Evolutionary conservation across 2,329 filamentous ascomycete species (phyloP).

Genomic region (Phyllosticta citrichinensis): DNA sequence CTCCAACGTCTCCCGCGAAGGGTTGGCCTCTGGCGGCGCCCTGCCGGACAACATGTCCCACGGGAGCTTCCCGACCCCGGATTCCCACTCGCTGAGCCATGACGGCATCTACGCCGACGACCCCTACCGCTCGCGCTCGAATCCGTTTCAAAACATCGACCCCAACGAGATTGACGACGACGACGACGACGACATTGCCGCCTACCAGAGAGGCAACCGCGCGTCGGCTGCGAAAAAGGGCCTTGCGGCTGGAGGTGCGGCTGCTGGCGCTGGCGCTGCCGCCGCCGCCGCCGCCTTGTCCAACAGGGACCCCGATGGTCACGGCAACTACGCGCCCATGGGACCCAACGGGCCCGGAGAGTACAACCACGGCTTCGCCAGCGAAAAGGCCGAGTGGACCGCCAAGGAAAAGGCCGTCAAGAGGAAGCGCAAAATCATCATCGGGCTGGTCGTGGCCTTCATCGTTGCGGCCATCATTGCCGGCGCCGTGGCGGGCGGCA

Average conservation of each 20-base stretch:
- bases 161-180: conserved; percentile 77
- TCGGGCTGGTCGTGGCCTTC: conserved; percentile 54
- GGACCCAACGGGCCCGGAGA: conserved; percentile 22
- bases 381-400: conserved; percentile 59
- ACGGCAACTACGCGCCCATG: conserved; percentile 50
- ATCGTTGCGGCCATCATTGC: conserved; percentile 62
- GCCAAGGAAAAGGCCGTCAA: conserved; percentile 50
- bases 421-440: conserved; percentile 59
- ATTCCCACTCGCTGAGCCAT: conserved; percentile 26
- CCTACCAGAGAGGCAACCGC: conserved; percentile 39
- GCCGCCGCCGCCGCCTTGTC: conserved; percentile 13
- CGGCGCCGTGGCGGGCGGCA: conserved; percentile 63
- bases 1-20: conserved; percentile 24
- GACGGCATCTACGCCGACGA: conserved; percentile 44
- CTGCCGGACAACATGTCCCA: conserved; percentile 30
- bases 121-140: conserved; percentile 44
- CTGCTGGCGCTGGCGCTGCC: conserved; percentile 31
- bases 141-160: conserved; percentile 47
- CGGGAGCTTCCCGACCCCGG: conserved; percentile 38
- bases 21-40: conserved; percentile 19
- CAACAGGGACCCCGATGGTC: conserved; percentile 22
- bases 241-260: conserved; percentile 30
- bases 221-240: conserved; percentile 34
- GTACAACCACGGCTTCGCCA: conserved; percentile 3
- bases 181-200: conserved; percentile 62